These are phyloP conservation scores for Cucurbita moschata DNA, from an alignment of 306 rosid genomes.

Conservation along the genomic window DNA sequence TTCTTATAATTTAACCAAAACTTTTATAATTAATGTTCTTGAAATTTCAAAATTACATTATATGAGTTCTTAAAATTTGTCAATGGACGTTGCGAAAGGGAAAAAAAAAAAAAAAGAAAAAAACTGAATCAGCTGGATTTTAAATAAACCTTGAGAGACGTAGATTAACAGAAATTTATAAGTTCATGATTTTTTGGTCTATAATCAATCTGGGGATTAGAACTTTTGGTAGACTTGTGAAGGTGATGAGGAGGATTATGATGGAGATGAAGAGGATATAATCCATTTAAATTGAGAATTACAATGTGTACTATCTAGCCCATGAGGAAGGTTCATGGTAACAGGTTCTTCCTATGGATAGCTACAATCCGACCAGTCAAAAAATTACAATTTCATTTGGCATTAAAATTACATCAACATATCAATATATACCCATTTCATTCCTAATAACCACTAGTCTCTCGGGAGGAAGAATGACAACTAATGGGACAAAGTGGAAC, in stretches of 20 bases:
- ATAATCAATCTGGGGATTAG: slow-evolving; percentile 17
- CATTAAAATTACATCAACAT: background rate
- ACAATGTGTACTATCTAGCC: background rate
- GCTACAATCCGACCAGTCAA: background rate
- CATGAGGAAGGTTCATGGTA: background rate
- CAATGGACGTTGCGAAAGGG: too few relatives aligned
- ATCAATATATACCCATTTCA: background rate
- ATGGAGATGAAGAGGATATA: slow-evolving; percentile 32
- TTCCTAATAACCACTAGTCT: slow-evolving; percentile 3
- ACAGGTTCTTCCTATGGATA: background rate
- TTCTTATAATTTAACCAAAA: too few relatives aligned
- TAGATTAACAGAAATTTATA: too few relatives aligned
- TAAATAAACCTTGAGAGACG: too few relatives aligned
- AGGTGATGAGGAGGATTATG: slow-evolving; percentile 61
- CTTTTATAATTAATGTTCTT: too few relatives aligned
- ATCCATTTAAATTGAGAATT: background rate
- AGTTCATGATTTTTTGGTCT: too few relatives aligned
- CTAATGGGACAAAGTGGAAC: background rate
- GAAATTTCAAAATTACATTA: too few relatives aligned
- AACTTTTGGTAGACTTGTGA: slow-evolving; percentile 21
- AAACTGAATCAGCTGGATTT: too few relatives aligned
- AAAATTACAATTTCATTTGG: background rate
- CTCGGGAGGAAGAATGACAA: background rate
- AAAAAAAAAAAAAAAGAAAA: too few relatives aligned
- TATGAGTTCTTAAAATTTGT: too few relatives aligned